Conservation (phyloP, 345 rosid species). For the Eucalyptus curtisii region DNA sequence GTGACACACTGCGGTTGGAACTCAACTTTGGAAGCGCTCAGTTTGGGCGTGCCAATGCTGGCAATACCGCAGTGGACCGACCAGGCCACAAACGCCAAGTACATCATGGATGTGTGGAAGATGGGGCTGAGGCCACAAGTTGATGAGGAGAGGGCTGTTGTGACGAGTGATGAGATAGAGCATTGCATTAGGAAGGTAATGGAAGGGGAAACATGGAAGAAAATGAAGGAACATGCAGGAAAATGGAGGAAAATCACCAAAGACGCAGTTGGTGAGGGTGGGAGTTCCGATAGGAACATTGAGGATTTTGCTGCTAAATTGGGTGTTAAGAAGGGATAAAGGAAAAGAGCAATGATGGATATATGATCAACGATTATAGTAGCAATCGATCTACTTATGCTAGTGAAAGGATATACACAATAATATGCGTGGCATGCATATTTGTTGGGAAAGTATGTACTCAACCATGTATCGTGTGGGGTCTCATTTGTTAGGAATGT, state of each 20-base stretch:
- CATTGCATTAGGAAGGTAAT: neutral
- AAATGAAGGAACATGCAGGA: neutral
- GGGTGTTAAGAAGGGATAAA: neutral
- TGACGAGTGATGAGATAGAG: neutral
- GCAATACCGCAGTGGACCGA: neutral
- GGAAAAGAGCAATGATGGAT: neutral
- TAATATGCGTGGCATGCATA: neutral
- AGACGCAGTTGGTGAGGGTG: neutral
- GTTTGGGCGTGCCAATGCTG: neutral
- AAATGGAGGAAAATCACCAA: neutral
- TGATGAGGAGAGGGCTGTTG: neutral
- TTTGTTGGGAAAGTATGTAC: neutral
- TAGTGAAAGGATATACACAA: neutral
- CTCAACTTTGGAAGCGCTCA: neutral
- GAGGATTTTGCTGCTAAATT: neutral
- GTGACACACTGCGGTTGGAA: neutral
- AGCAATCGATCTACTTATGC: neutral
- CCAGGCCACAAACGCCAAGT: neutral
- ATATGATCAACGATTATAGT: neutral
- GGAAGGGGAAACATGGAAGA: neutral
- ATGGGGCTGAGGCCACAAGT: neutral
- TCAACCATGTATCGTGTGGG: neutral
- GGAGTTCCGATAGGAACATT: neutral
- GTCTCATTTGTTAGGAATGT: neutral
- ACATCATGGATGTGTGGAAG: neutral